Evolutionary conservation across 805 yeast species (phyloP), one percentile per base, ranked within the genome.

Genomic region (Pichia deserticola): DNA sequence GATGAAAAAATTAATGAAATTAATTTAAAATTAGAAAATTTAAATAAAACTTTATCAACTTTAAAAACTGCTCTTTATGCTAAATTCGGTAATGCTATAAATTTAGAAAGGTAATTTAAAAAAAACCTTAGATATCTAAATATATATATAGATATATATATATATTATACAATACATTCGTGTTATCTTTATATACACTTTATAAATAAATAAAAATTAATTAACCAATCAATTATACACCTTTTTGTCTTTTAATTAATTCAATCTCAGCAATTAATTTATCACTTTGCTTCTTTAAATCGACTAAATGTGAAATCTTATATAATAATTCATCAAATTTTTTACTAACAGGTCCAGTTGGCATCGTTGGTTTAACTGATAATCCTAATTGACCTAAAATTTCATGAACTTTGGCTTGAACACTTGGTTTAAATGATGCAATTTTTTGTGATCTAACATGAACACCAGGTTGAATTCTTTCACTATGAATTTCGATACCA

Each of bases 71-170:
- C 73, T n/a, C 71, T 92, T 49, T 93, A 92, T 61, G 88, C 87
- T 15, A 89, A 86, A 65, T 93, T 92, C 62, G 99, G 98, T 29
- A 79, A 78, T 58, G 82, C 88, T 51, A 93, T 92, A 62, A 90
- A 90, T 63, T 70, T 92, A 44, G 99, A 92, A 63, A 71, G 82
- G 48, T 77, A 48, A 58, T 35, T 13, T 32, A 15, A 15, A 13
- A 27, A 20, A 15, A 20, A 7, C 6, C 9, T 3, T 10, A 10
- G 5, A 13, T 9, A 10, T 28, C 29, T 6, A 9, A 15, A 30
- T 42, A 38, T 35, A 43, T 15, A 20, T 27, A 32, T 40, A 36
- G 33, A 13, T 41, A 20, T 27, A 32, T 40, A 36, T 40, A 13
- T 41, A 20, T 20, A 20, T 20, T 20, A 20, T 20, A 20, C 20